These are phyloP conservation scores for Leishmania turanica DNA, from an alignment of 208 protist species.

Conservation along the genomic window DNA sequence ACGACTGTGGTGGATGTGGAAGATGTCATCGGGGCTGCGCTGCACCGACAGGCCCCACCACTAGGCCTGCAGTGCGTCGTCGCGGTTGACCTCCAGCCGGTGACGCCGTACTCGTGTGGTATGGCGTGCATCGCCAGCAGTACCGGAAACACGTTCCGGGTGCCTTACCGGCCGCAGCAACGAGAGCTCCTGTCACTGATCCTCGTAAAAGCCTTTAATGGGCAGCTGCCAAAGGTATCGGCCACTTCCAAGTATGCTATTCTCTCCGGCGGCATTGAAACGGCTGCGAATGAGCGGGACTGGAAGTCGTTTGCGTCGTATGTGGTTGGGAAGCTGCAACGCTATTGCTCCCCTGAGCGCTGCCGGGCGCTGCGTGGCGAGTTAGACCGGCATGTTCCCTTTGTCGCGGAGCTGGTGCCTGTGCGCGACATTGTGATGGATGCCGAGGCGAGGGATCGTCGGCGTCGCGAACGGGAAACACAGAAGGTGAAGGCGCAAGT, in stretches of 20 bases:
- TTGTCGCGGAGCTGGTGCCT: slow-evolving; percentile 84
- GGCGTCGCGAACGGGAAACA: slow-evolving; percentile 72
- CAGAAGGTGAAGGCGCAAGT: slow-evolving; percentile 66
- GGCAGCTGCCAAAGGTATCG: slow-evolving; percentile 59
- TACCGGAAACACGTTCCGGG: slow-evolving; percentile 73
- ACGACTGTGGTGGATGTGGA: slow-evolving; percentile 66
- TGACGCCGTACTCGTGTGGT: slow-evolving; percentile 68
- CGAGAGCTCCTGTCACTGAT: slow-evolving; percentile 56
- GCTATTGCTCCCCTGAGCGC: slow-evolving; percentile 36
- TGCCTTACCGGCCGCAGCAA: slow-evolving; percentile 79
- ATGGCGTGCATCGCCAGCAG: slow-evolving; percentile 79
- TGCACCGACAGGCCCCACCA: slow-evolving; percentile 55
- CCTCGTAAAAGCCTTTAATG: slow-evolving; percentile 77
- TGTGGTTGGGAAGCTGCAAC: slow-evolving; percentile 67
- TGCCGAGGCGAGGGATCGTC: slow-evolving; percentile 51
- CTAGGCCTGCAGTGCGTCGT: slow-evolving; percentile 77
- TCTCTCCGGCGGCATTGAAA: slow-evolving; percentile 82
- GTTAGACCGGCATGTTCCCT: slow-evolving; percentile 80
- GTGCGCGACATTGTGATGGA: slow-evolving; percentile 67
- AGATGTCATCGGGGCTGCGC: slow-evolving; percentile 59
- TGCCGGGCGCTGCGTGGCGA: slow-evolving; percentile 42
- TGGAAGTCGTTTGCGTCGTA: slow-evolving; percentile 89
- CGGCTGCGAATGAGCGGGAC: slow-evolving; percentile 63
- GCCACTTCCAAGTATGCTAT: slow-evolving; percentile 73
- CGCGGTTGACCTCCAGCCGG: slow-evolving; percentile 79